Conservation (phyloP, 2,329 filamentous ascomycete genomes). For the Parastagonospora avenae region DNA sequence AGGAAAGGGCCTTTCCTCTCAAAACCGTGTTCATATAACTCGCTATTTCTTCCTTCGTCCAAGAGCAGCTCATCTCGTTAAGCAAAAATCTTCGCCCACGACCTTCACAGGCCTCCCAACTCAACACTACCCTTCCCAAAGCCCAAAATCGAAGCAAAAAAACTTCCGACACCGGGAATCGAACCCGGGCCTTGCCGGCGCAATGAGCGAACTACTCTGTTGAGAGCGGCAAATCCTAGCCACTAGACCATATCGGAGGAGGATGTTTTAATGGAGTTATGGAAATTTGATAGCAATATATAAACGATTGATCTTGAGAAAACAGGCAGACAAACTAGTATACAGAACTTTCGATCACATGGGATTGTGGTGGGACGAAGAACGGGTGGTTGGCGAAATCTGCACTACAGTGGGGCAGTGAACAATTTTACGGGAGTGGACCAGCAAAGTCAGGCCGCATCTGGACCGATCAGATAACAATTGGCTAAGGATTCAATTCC, state of each 20-base stretch:
- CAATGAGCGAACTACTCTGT: constrained; percentile 26
- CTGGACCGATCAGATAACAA: background rate
- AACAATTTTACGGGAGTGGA: background rate
- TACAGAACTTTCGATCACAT: background rate
- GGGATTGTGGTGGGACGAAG: background rate
- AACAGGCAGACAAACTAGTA: background rate
- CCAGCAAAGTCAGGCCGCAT: background rate
- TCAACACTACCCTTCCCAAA: background rate
- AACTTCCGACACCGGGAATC: constrained; percentile 42
- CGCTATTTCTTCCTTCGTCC: no score
- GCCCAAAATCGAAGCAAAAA: constrained; percentile 7
- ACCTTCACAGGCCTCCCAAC: background rate
- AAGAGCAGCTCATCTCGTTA: background rate
- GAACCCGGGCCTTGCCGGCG: constrained; percentile 44
- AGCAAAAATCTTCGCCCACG: background rate
- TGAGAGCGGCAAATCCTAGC: constrained; percentile 47
- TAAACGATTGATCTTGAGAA: no score
- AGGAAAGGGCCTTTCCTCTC: no score
- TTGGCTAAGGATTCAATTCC: background rate
- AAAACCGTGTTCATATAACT: no score
- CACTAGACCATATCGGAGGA: constrained; percentile 31
- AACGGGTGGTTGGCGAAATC: background rate
- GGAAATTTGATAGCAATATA: no score
- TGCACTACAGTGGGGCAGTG: constrained; percentile 1
- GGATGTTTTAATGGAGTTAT: background rate